Evolutionary conservation across 2,329 filamentous ascomycete species (phyloP).

Genomic region (Hypomyces rosellus): DNA sequence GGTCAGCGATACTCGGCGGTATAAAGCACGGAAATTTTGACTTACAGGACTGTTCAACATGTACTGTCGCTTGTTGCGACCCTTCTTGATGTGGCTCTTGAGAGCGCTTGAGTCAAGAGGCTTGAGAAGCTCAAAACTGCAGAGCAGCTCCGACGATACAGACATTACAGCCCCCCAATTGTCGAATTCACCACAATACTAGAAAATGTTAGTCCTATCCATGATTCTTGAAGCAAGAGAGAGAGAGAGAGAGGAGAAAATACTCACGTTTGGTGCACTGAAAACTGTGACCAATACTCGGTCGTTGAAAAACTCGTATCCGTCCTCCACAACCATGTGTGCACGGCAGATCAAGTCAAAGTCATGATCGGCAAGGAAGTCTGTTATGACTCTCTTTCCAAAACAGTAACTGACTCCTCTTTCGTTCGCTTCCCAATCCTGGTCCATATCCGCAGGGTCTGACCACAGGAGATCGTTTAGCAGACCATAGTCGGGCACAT

Average conservation of each 20-base stretch:
- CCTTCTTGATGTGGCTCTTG: slow-evolving; percentile 99
- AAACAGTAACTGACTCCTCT: slow-evolving; percentile 97
- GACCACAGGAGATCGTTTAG: slow-evolving; percentile 96
- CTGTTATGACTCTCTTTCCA: slow-evolving; percentile 94
- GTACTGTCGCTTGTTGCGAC: slow-evolving; percentile 85
- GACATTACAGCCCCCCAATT: slow-evolving; percentile 99
- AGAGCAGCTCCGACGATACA: slow-evolving; percentile 85
- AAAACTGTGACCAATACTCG: slow-evolving; percentile 94
- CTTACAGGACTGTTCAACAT: slow-evolving; percentile 95
- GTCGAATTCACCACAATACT: slow-evolving; percentile 99
- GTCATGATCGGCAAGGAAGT: slow-evolving; percentile 89
- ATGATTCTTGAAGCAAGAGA: background rate
- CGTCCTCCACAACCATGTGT: slow-evolving; percentile 99
- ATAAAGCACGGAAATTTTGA: slow-evolving; percentile 19
- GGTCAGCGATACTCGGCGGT: slow-evolving; percentile 7
- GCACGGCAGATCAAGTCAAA: slow-evolving; percentile 96
- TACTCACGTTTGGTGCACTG: slow-evolving; percentile 87
- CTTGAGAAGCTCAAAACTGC: slow-evolving; percentile 95
- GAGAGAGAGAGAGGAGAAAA: too few relatives aligned
- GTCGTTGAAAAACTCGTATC: slow-evolving; percentile 98
- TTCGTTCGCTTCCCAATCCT: slow-evolving; percentile 97
- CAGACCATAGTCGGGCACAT: slow-evolving; percentile 93
- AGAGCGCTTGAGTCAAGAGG: slow-evolving; percentile 91
- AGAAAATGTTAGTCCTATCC: slow-evolving; percentile 20
- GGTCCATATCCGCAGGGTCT: slow-evolving; percentile 95